These are phyloP conservation scores for Fragaria iinumae DNA, from an alignment of 306 rosid species.

Conservation along the genomic window DNA sequence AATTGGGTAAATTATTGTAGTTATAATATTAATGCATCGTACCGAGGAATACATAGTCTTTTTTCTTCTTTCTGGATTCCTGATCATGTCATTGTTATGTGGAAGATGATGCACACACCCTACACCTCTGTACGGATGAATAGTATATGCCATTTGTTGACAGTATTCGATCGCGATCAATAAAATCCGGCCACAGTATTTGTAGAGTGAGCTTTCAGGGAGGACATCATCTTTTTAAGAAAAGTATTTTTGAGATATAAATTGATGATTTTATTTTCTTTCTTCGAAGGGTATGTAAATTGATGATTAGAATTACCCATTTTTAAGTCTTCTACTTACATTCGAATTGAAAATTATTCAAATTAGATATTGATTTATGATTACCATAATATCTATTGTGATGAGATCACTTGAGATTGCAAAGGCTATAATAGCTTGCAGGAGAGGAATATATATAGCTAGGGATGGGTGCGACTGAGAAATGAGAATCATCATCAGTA, in stretches of 20 bases:
- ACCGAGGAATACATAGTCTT: neutral
- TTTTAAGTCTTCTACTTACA: too few relatives aligned
- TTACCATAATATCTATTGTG: neutral
- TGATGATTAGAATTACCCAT: neutral
- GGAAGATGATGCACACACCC: neutral
- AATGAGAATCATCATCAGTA: conserved; percentile 1
- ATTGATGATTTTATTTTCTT: too few relatives aligned
- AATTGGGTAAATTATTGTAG: neutral
- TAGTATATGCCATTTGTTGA: neutral
- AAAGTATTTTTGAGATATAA: neutral
- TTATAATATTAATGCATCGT: neutral
- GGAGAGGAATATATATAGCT: neutral
- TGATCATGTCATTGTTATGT: neutral
- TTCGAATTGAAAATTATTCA: too few relatives aligned
- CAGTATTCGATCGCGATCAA: neutral
- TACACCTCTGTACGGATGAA: neutral
- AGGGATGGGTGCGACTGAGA: neutral
- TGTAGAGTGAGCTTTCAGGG: neutral
- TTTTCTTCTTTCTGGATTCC: neutral
- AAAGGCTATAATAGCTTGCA: neutral
- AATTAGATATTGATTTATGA: too few relatives aligned
- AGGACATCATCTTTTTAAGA: neutral
- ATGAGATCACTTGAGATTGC: neutral
- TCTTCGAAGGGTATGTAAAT: too few relatives aligned
- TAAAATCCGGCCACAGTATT: neutral